phyloP scores from a whole-genome alignment of 2,329 filamentous ascomycete species.

The Fonsecaea pedrosoi region DNA sequence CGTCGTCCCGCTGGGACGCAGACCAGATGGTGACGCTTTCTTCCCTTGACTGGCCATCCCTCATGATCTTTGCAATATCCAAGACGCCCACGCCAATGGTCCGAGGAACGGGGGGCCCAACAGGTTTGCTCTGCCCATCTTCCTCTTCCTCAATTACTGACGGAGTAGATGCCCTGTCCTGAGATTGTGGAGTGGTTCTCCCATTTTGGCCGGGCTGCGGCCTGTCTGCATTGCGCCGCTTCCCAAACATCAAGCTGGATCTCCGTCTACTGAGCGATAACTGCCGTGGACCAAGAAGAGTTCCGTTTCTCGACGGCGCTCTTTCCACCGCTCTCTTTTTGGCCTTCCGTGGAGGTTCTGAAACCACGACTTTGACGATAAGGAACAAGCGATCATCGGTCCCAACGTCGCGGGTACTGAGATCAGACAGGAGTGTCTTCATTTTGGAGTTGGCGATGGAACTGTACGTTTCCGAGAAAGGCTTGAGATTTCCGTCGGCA shows the following conservation, averaged over 20 bases:
- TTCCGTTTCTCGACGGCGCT: slow-evolving; percentile 38
- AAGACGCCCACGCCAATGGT: slow-evolving; percentile 76
- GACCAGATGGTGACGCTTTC: slow-evolving; percentile 73
- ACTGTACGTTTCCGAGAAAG: slow-evolving; percentile 81
- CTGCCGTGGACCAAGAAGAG: slow-evolving; percentile 36
- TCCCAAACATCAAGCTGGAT: slow-evolving; percentile 53
- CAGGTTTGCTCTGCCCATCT: slow-evolving; percentile 25
- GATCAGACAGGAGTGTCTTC: slow-evolving; percentile 85
- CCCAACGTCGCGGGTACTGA: slow-evolving; percentile 77
- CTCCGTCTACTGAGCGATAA: slow-evolving; percentile 44
- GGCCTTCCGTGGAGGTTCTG: slow-evolving; percentile 53
- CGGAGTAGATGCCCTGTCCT: slow-evolving; percentile 31
- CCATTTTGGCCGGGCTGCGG: slow-evolving; percentile 45
- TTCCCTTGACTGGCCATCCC: slow-evolving; percentile 73
- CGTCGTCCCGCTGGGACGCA: slow-evolving; percentile 61
- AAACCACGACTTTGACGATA: slow-evolving; percentile 77
- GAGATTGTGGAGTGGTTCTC: slow-evolving; percentile 27
- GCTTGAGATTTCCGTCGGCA: slow-evolving; percentile 66
- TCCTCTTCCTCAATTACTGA: slow-evolving; percentile 36
- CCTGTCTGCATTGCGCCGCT: slow-evolving; percentile 33
- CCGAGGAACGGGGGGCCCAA: slow-evolving; percentile 37
- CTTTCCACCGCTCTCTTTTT: slow-evolving; percentile 26
- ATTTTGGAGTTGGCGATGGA: slow-evolving; percentile 71
- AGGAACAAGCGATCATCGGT: slow-evolving; percentile 73
- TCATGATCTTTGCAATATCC: slow-evolving; percentile 76